Conservation (phyloP, 1,284 basidiomycete genomes). For the Peniophora sp. region DNA sequence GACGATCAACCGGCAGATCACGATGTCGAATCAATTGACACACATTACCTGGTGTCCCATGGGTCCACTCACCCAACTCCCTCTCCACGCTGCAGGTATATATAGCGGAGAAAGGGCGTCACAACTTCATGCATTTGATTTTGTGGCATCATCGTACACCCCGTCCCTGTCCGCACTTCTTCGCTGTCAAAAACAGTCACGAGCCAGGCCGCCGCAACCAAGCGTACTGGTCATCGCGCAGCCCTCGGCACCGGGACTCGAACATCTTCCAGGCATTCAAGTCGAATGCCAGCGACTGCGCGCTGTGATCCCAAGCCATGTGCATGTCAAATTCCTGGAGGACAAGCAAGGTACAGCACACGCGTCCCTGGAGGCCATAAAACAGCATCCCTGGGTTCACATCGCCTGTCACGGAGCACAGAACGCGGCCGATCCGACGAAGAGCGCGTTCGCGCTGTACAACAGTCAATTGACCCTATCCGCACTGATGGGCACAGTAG, state of each 20-base stretch:
- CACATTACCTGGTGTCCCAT: background rate
- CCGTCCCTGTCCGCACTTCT: background rate
- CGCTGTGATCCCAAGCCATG: slow-evolving; percentile 6
- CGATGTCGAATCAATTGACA: background rate
- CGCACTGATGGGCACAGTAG: background rate
- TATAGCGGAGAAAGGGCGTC: background rate
- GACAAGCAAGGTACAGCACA: slow-evolving; percentile 3
- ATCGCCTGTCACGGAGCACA: background rate
- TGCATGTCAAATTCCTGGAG: slow-evolving; percentile 7
- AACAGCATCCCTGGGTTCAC: background rate
- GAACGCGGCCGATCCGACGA: background rate
- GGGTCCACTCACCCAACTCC: background rate
- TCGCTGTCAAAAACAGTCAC: background rate
- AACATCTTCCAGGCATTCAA: background rate
- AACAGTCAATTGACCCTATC: background rate
- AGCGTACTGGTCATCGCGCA: background rate
- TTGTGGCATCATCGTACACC: background rate
- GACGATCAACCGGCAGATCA: no score
- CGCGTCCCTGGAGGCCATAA: background rate
- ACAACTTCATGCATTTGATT: slow-evolving; percentile 8
- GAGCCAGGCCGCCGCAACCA: background rate
- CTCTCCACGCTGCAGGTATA: background rate
- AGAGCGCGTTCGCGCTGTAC: slow-evolving; percentile 1
- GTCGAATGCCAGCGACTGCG: background rate
- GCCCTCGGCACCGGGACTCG: background rate